Base-by-base conservation (phyloP, 1,284 basidiomycete genomes). In the Afroboletus lepidellus region DNA sequence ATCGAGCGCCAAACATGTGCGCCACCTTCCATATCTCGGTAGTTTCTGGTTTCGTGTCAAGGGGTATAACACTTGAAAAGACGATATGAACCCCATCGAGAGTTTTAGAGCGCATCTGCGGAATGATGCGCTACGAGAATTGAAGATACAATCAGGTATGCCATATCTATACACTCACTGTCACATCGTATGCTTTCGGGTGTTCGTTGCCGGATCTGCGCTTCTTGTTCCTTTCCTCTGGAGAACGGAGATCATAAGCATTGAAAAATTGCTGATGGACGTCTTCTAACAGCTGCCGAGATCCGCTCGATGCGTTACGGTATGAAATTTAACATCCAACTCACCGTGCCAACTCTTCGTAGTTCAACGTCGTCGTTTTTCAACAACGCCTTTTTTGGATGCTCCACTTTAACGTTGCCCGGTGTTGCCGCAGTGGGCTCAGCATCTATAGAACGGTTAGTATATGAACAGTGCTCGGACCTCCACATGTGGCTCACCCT, bases 1-100 rank as follows among this genome's bases (percentile, higher is more conserved):
- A 94, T 36, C 73, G 75, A 1, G 96, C 96, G 16, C 96, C 96
- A 63, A 97, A 99, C 68, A 90, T 85, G 44, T 81, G 77, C 5
- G 96, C 93, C 60, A 88, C 79, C 54, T 83, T 80, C 95, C 95
- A 98, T 46, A 94, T 84, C 59, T 96, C 92, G 15, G 90, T 89
- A 9, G 81, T 76, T 65, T 94, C 87, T 25, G 92, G 87, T 54
- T 75, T 74, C 8, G 83, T 84, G 57, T 93, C 87, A 23, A 95
- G 81, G 2, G 96, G 94, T 51, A 98, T 94, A 41, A 99, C 85
- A 48, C 92, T 91, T 0, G 95, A 97, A 69, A 99, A 98, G 27
- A 95, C 78, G 24, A 99, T 80, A 61, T 88, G 82, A 41, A 87
- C 81, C 23, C 88, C 92, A 24, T 79, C 74, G 18, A 99, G 77